Percentiles rank a stretch among this genome's conserved stretches.
phyloP scores from a whole-genome alignment of 495 filamentous ascomycete genomes.

The Xanthoparmelia taractica region DNA sequence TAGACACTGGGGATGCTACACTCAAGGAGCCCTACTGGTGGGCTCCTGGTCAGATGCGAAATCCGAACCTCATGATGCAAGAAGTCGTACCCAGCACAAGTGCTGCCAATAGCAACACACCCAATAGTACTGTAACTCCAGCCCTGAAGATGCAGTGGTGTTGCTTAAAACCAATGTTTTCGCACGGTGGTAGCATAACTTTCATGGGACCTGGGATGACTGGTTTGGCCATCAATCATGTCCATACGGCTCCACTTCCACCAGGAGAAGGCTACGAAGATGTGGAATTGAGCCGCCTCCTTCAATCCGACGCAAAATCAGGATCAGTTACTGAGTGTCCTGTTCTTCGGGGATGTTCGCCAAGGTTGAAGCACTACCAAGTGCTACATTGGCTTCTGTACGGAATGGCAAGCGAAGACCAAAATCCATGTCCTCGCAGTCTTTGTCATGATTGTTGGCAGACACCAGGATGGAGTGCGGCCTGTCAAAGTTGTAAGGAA shows the following conservation, averaged over 20 bases:
- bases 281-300: conserved; percentile 35
- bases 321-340: neutral
- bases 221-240: conserved; percentile 46
- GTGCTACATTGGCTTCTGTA: conserved; percentile 44
- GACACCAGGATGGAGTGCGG: conserved; percentile 51
- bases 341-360: neutral
- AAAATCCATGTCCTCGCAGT: conserved; percentile 48
- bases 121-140: conserved; percentile 32
- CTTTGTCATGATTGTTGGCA: conserved; percentile 53
- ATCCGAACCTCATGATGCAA: conserved; percentile 54
- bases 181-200: conserved; percentile 54
- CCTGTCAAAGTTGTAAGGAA: conserved; percentile 50
- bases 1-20: conserved; percentile 19
- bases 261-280: conserved; percentile 49
- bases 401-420: conserved; percentile 40
- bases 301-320: neutral
- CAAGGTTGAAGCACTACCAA: conserved; percentile 37
- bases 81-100: conserved; percentile 30
- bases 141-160: conserved; percentile 52
- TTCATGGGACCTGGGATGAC: conserved; percentile 42
- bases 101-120: conserved; percentile 29
- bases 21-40: conserved; percentile 44
- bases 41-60: conserved; percentile 46
- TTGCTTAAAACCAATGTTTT: conserved; percentile 56
- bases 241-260: conserved; percentile 52